A percentile compares a stretch with the other conserved stretches of the same genome.
Conservation (phyloP, 1,284 basidiomycete genomes). For the Boletus albobrunnescens region DNA sequence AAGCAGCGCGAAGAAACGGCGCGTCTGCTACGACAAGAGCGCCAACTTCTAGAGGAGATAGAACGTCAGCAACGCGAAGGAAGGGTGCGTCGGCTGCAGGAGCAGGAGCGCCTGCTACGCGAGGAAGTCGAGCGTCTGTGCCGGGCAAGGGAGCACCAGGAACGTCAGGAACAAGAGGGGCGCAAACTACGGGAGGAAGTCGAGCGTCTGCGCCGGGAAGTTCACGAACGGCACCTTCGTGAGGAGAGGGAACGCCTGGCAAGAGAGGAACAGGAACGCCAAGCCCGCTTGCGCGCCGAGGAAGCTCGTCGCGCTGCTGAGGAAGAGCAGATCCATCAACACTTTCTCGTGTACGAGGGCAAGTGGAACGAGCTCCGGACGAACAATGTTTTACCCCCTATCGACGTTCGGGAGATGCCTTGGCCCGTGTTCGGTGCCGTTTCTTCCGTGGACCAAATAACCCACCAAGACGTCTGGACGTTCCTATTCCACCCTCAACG, state of each 20-base stretch:
- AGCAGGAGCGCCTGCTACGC: not conserved
- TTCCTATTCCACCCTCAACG: slow-evolving; percentile 41
- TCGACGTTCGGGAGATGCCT: slow-evolving; percentile 39
- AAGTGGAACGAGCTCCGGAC: slow-evolving; percentile 40
- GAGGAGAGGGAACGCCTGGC: slow-evolving; percentile 13
- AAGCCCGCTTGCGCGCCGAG: slow-evolving; percentile 14
- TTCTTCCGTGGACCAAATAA: slow-evolving; percentile 29
- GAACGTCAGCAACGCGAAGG: not conserved
- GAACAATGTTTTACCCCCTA: slow-evolving; percentile 8
- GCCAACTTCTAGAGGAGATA: no score
- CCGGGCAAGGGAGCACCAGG: no score
- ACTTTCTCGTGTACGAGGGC: slow-evolving; percentile 33
- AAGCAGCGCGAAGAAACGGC: not conserved
- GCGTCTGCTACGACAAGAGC: no score
- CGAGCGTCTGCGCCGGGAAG: slow-evolving; percentile 3
- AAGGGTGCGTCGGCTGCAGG: no score
- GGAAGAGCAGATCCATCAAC: slow-evolving; percentile 4
- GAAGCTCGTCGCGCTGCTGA: slow-evolving; percentile 5
- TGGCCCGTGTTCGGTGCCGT: slow-evolving; percentile 41
- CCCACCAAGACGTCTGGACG: slow-evolving; percentile 29
- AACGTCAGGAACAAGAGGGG: no score
- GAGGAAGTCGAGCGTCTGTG: slow-evolving; percentile 7
- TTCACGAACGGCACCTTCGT: not conserved
- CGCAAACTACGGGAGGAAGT: no score
- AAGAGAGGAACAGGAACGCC: slow-evolving; percentile 14